A percentile compares a stretch with the other conserved stretches of the same genome.
Conservation (phyloP, 352 stramenopile genomes). For the Phytophthora idaei region DNA sequence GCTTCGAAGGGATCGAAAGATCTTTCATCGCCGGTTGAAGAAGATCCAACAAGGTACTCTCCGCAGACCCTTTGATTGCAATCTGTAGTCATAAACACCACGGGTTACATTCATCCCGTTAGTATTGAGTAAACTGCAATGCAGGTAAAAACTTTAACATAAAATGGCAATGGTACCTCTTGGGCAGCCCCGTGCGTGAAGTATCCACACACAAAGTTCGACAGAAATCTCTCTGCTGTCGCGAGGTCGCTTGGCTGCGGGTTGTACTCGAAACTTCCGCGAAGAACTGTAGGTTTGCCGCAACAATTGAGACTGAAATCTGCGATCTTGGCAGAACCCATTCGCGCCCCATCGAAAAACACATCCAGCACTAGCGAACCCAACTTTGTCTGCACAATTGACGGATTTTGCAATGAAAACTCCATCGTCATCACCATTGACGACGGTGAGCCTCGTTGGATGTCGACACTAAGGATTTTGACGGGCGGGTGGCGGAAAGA, state of each 20-base stretch:
- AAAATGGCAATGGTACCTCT: constrained; percentile 42
- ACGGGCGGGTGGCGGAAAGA: constrained; percentile 71
- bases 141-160: background rate
- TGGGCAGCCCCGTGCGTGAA: constrained; percentile 72
- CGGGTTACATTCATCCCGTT: constrained; percentile 1
- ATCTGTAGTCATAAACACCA: constrained; percentile 46
- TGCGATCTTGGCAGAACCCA: constrained; percentile 65
- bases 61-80: constrained; percentile 55
- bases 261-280: constrained; percentile 65
- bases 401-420: constrained; percentile 76
- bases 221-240: constrained; percentile 66
- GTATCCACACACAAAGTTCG: constrained; percentile 84
- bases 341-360: constrained; percentile 43
- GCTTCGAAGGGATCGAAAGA: constrained; percentile 59
- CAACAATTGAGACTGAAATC: constrained; percentile 79
- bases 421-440: constrained; percentile 72
- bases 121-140: background rate
- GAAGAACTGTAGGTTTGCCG: constrained; percentile 53
- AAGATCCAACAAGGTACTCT: constrained; percentile 65
- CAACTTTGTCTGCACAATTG: constrained; percentile 64
- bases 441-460: constrained; percentile 47
- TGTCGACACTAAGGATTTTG: constrained; percentile 67
- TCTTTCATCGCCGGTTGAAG: constrained; percentile 62
- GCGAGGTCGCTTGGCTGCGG: constrained; percentile 38
- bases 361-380: constrained; percentile 63